phyloP scores from a whole-genome alignment of 2,329 filamentous ascomycete genomes.

The Hypocrella siamensis region DNA sequence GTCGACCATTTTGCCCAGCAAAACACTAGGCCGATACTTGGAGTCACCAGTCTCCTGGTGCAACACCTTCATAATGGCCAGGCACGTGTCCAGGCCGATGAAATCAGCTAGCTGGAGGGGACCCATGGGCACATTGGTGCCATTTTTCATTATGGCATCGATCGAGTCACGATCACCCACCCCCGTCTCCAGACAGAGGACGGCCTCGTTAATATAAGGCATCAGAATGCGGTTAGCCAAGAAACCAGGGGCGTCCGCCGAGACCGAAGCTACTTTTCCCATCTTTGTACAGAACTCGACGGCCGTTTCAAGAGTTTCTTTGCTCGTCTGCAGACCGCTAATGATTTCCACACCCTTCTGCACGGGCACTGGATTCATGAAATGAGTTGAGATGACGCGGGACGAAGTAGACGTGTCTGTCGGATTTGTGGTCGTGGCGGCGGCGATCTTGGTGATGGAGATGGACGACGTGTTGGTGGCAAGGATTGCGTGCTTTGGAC shows the following conservation, averaged over 20 bases:
- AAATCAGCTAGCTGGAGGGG: constrained; percentile 90
- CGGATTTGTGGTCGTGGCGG: constrained; percentile 63
- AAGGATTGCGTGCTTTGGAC: constrained; percentile 71
- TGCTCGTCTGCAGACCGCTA: constrained; percentile 78
- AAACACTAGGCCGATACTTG: constrained; percentile 82
- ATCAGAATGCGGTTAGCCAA: constrained; percentile 93
- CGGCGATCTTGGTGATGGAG: constrained; percentile 89
- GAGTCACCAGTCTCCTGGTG: constrained; percentile 84
- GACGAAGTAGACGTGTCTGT: constrained; percentile 69
- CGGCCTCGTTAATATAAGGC: constrained; percentile 98
- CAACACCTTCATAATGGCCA: constrained; percentile 93
- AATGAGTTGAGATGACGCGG: constrained; percentile 88
- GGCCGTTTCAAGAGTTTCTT: constrained; percentile 65
- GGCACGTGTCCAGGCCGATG: constrained; percentile 89
- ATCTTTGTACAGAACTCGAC: constrained; percentile 77
- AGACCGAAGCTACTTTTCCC: constrained; percentile 82
- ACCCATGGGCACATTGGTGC: constrained; percentile 97
- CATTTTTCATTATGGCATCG: constrained; percentile 98
- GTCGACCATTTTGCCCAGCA: constrained; percentile 91
- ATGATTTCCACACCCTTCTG: constrained; percentile 99
- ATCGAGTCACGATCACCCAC: constrained; percentile 84
- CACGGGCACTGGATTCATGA: constrained; percentile 97
- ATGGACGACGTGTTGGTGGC: constrained; percentile 99
- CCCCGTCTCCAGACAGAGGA: constrained; percentile 89
- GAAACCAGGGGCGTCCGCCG: constrained; percentile 84